Base-by-base conservation (phyloP, 169 alveolate species). In the Hepatocystis sp. region DNA sequence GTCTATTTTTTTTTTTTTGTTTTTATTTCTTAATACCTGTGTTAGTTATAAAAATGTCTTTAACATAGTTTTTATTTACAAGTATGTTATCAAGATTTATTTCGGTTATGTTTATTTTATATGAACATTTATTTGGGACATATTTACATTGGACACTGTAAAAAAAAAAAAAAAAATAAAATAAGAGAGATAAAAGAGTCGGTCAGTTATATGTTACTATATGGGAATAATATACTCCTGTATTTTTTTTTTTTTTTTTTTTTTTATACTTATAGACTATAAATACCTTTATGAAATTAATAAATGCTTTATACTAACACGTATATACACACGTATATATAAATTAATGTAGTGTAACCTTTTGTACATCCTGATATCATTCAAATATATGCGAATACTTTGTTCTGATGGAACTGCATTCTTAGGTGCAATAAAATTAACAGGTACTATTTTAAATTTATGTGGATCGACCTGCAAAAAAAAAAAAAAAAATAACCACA, bases 21-120 rank as follows among this genome's bases (percentile, higher is more conserved):
- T n/a, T n/a, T n/a, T n/a, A n/a, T n/a, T n/a, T n/a, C n/a, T 10
- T 17, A 23, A 23, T 76, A 76, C 88, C 65, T 63, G 88, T 56
- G 21, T 58, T 76, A 21, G 30, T 76, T 60, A 76, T 5, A 42
- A 27, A 76, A 76, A 76, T 58, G 15, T 60, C 55, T 10, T 58
- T 76, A 32, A 19, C 27, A 58, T 76, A 76, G 17, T 44, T 56
- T 39, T 17, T 55, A 42, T 58, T 76, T 76, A 76, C 36, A 36
- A 76, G 64, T 17, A 76, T 27, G 25, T 76, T 25, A 10, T 76
- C 88, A 58, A 76, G 58, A 28, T 76, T 56, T 11, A 76, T 60
- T 30, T 76, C 78, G 15, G 36, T 13, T 34, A 52, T 25, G 28
- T 44, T 58, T 5, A 42, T 30, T 76, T 36, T 76, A 25, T 60